Evolutionary conservation across 257 asterid genomes (phyloP).

Genomic region (Scutellaria barbata): DNA sequence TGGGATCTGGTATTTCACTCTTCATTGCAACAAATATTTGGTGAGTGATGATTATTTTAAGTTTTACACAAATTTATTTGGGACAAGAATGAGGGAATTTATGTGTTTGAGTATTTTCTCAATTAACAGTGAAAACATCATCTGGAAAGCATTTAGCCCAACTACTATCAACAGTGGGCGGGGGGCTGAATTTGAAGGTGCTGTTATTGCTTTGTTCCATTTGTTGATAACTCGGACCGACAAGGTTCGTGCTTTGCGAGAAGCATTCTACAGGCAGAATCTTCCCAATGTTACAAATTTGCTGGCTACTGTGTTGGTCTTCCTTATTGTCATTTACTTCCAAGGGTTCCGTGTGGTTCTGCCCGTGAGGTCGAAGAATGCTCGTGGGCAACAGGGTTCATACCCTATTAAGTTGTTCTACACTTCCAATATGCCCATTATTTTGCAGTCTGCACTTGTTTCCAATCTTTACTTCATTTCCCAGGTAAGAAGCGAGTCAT

Average conservation of each 20-base stretch:
- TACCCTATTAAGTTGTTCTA: conserved; percentile 86
- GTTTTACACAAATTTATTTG: neutral
- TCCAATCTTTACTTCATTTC: conserved; percentile 82
- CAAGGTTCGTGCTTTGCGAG: conserved; percentile 80
- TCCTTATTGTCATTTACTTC: conserved; percentile 83
- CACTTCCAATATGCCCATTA: conserved; percentile 90
- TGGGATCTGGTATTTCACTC: conserved; percentile 84
- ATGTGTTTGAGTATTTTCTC: conserved; percentile 6
- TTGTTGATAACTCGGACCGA: conserved; percentile 75
- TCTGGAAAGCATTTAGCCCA: conserved; percentile 91
- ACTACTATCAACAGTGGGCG: conserved; percentile 85
- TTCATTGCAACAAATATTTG: conserved; percentile 86
- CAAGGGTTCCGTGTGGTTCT: conserved; percentile 91
- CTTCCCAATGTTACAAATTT: conserved; percentile 84
- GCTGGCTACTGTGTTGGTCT: conserved; percentile 83
- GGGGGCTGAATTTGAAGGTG: conserved; percentile 92
- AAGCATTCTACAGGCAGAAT: conserved; percentile 89
- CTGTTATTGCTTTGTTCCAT: conserved; percentile 85
- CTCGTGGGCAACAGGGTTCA: conserved; percentile 90
- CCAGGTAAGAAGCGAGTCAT: conserved; percentile 53
- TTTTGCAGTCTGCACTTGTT: conserved; percentile 82
- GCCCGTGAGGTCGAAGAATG: conserved; percentile 87
- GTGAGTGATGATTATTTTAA: conserved; percentile 41
- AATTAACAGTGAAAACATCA: conserved; percentile 69
- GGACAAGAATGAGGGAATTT: neutral